Evolutionary conservation across 2,329 filamentous ascomycete species (phyloP).

Genomic region (Chaetomiaceae sp.): DNA sequence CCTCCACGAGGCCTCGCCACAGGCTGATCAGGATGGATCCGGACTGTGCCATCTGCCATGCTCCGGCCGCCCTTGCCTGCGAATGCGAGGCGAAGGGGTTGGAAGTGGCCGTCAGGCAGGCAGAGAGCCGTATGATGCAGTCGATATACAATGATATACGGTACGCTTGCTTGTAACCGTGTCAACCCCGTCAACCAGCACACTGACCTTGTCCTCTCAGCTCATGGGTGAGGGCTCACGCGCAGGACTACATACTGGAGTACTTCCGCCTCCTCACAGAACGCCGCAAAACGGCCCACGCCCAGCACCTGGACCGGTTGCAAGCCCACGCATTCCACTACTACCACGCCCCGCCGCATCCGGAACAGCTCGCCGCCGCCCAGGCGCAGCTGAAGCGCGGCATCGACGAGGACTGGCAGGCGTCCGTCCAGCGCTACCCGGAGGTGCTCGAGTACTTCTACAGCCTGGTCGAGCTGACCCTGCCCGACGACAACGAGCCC

Average conservation of each 20-base stretch:
- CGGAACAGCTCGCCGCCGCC: slow-evolving; percentile 56
- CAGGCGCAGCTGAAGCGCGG: slow-evolving; percentile 63
- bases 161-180: too few species aligned
- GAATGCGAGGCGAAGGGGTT: slow-evolving; percentile 62
- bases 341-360: slow-evolving; percentile 53
- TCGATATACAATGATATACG: slow-evolving; percentile 57
- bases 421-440: slow-evolving; percentile 68
- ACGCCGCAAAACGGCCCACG: slow-evolving; percentile 53
- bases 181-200: too few species aligned
- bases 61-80: slow-evolving; percentile 52
- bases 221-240: slow-evolving; percentile 57
- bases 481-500: slow-evolving; percentile 57
- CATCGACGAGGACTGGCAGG: slow-evolving; percentile 73
- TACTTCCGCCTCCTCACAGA: slow-evolving; percentile 58
- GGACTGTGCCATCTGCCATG: slow-evolving; percentile 61
- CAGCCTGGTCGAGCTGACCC: slow-evolving; percentile 58
- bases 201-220: too few species aligned
- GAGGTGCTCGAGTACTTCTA: slow-evolving; percentile 81
- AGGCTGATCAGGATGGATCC: slow-evolving; percentile 59
- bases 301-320: slow-evolving; percentile 50
- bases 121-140: slow-evolving; percentile 58
- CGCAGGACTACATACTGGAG: slow-evolving; percentile 61
- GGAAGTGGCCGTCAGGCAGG: slow-evolving; percentile 56
- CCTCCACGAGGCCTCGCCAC: slow-evolving; percentile 41
- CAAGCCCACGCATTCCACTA: slow-evolving; percentile 50